A percentile compares a stretch with the other conserved stretches of the same genome.
These are phyloP conservation scores for Eragrostis curvula DNA, from an alignment of 176 grass and related monocot species.

Conservation along the genomic window DNA sequence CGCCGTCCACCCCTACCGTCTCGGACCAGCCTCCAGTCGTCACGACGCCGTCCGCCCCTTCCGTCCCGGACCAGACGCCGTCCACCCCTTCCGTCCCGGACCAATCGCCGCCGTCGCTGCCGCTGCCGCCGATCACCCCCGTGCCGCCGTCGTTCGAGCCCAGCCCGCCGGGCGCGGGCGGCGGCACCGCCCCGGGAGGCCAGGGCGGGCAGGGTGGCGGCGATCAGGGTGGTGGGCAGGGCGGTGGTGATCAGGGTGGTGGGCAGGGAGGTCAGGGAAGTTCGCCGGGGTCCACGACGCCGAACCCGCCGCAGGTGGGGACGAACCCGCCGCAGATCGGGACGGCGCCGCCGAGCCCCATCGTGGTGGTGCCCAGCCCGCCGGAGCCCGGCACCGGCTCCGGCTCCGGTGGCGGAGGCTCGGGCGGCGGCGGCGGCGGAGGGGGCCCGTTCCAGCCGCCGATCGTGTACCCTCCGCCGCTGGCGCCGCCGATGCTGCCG, in stretches of 20 bases:
- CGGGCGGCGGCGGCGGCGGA: background rate
- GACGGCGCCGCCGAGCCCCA: conserved; percentile 39
- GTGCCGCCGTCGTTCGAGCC: conserved; percentile 56
- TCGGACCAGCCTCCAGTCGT: conserved; percentile 15
- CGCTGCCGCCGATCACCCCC: conserved; percentile 39
- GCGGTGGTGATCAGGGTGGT: background rate
- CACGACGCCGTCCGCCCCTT: no score
- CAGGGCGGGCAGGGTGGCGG: background rate
- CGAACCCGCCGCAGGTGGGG: conserved; percentile 1
- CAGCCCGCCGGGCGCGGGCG: conserved; percentile 69
- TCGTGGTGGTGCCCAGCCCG: conserved; percentile 42
- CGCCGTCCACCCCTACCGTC: conserved; percentile 29
- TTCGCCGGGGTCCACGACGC: conserved; percentile 6
- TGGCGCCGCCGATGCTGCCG: conserved; percentile 54
- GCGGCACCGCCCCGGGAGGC: background rate
- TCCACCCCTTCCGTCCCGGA: no score
- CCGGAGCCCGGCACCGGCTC: background rate
- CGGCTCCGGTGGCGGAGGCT: no score
- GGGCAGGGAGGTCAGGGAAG: background rate
- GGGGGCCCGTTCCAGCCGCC: conserved; percentile 63
- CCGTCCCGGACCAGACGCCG: no score
- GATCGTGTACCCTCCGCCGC: conserved; percentile 78
- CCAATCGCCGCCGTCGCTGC: conserved; percentile 29
- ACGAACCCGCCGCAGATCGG: background rate
- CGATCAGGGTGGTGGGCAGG: background rate